These are phyloP conservation scores for Sarocladium oryzae DNA, from an alignment of 2,329 filamentous ascomycete species.

Conservation along the genomic window DNA sequence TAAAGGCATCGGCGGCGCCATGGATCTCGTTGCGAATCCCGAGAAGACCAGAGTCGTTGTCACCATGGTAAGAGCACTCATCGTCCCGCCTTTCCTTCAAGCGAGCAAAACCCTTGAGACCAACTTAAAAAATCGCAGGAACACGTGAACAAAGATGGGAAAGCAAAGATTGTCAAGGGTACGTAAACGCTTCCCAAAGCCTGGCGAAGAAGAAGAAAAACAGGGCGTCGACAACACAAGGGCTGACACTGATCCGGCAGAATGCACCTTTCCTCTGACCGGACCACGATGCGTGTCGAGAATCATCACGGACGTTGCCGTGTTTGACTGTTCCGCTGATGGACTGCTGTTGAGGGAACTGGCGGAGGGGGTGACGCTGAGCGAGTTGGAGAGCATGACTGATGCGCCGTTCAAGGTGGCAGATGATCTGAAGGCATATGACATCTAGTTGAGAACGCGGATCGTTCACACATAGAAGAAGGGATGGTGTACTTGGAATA, in stretches of 20 bases:
- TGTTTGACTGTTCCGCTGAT: slow-evolving; percentile 49
- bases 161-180: slow-evolving; percentile 83
- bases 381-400: slow-evolving; percentile 82
- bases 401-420: slow-evolving; percentile 81
- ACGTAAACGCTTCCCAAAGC: too few relatives aligned
- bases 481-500: too few relatives aligned
- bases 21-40: slow-evolving; percentile 89
- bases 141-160: slow-evolving; percentile 92
- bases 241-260: slow-evolving; percentile 25
- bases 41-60: slow-evolving; percentile 86
- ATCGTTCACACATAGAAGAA: too few relatives aligned
- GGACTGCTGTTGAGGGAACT: slow-evolving; percentile 80
- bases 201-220: too few relatives aligned
- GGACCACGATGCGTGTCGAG: slow-evolving; percentile 79
- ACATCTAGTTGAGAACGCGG: slow-evolving; percentile 42
- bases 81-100: not conserved
- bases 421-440: slow-evolving; percentile 62
- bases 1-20: slow-evolving; percentile 87
- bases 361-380: slow-evolving; percentile 81
- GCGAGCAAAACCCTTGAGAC: not conserved
- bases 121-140: slow-evolving; percentile 37
- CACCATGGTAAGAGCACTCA: slow-evolving; percentile 52
- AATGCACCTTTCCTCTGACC: slow-evolving; percentile 88
- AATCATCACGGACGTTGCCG: slow-evolving; percentile 63
- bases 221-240: too few relatives aligned